phyloP scores from a whole-genome alignment of 2,329 filamentous ascomycete species.

The Phyllosticta citriasiana region DNA sequence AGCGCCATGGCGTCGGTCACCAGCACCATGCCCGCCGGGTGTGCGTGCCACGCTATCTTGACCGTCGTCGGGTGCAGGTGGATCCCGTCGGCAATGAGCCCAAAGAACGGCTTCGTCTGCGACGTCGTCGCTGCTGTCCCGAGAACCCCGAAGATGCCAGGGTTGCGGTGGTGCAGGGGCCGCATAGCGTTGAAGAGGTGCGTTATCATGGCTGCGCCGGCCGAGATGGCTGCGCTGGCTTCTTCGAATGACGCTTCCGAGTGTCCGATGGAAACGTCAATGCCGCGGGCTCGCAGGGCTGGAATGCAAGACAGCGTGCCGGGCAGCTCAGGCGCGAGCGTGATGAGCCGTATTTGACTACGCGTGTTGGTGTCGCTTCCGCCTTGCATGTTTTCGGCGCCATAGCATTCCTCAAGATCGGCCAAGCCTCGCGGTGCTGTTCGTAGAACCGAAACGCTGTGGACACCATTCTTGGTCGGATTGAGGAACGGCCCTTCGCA shows the following conservation, averaged over 20 bases:
- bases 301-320: slow-evolving; percentile 63
- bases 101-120: slow-evolving; percentile 61
- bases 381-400: slow-evolving; percentile 50
- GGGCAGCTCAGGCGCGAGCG: slow-evolving; percentile 68
- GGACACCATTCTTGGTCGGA: slow-evolving; percentile 75
- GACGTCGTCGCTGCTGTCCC: slow-evolving; percentile 35
- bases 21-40: slow-evolving; percentile 74
- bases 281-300: slow-evolving; percentile 52
- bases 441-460: slow-evolving; percentile 63
- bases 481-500: slow-evolving; percentile 85
- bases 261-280: slow-evolving; percentile 75
- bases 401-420: slow-evolving; percentile 64
- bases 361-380: slow-evolving; percentile 19
- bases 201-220: slow-evolving; percentile 80
- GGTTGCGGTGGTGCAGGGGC: slow-evolving; percentile 81
- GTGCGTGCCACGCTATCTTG: slow-evolving; percentile 79
- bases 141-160: slow-evolving; percentile 78
- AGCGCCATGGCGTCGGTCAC: slow-evolving; percentile 91
- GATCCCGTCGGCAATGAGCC: slow-evolving; percentile 82
- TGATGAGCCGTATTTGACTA: slow-evolving; percentile 63
- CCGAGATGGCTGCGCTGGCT: slow-evolving; percentile 58
- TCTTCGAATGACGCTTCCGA: slow-evolving; percentile 81
- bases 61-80: slow-evolving; percentile 82
- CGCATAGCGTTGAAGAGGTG: slow-evolving; percentile 93
- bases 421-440: slow-evolving; percentile 50